Evolutionary conservation across 805 yeast genomes (phyloP).

Genomic region (Barnettozyma sucrosica): DNA sequence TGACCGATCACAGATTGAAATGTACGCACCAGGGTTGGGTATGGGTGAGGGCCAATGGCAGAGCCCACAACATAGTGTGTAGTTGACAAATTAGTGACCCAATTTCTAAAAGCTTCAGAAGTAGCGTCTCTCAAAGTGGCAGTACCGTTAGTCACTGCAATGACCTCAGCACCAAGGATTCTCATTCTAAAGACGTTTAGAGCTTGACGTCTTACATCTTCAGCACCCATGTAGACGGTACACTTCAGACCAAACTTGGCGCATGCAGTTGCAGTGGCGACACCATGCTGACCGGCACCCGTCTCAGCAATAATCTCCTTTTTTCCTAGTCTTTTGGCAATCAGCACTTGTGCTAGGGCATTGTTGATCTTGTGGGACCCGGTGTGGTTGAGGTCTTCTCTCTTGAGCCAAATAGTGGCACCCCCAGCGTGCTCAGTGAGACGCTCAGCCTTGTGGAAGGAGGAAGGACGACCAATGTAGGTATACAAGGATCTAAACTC

Average conservation of each 20-base stretch:
- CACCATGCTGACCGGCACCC: constrained; percentile 94
- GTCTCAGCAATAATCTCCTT: constrained; percentile 79
- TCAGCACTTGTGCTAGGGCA: constrained; percentile 74
- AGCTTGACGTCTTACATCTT: constrained; percentile 98
- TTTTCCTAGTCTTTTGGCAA: constrained; percentile 77
- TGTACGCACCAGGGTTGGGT: constrained; percentile 95
- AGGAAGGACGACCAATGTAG: constrained; percentile 95
- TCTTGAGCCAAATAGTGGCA: constrained; percentile 93
- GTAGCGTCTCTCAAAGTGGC: constrained; percentile 96
- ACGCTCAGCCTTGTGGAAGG: constrained; percentile 86
- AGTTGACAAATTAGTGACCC: constrained; percentile 83
- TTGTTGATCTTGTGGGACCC: constrained; percentile 87
- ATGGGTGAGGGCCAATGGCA: constrained; percentile 99
- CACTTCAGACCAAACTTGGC: constrained; percentile 91
- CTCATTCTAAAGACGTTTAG: constrained; percentile 96
- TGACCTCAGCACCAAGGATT: constrained; percentile 91
- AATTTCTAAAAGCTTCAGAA: constrained; percentile 89
- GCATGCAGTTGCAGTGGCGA: constrained; percentile 88
- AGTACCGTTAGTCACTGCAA: constrained; percentile 92
- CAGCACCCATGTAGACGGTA: constrained; percentile 98
- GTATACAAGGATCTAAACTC: constrained; percentile 80
- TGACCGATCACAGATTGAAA: constrained; percentile 96
- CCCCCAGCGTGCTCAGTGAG: constrained; percentile 90
- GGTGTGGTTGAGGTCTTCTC: constrained; percentile 92
- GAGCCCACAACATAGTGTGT: constrained; percentile 97